Evolutionary conservation across 2,329 filamentous ascomycete species (phyloP).

Genomic region (Mollisia scopiformis): DNA sequence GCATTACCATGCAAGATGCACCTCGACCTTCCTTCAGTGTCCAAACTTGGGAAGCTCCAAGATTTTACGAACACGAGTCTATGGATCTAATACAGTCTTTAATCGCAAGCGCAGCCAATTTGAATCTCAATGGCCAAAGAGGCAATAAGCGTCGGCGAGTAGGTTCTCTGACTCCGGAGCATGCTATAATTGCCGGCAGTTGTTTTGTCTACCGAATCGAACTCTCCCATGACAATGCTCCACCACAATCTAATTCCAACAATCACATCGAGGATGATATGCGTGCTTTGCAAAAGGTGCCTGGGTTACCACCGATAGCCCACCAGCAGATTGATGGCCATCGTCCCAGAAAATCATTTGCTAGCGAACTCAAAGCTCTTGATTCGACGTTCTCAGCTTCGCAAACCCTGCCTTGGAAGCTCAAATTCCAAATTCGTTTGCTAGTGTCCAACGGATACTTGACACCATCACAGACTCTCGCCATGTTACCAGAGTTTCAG

Average conservation of each 20-base stretch:
- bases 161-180: not conserved
- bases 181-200: not conserved
- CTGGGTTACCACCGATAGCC: not conserved
- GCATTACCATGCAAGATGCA: conserved; percentile 6
- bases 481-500: conserved; percentile 1
- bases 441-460: conserved; percentile 2
- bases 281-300: not conserved
- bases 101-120: not conserved
- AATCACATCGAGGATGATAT: not conserved
- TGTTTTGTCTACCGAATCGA: conserved; percentile 7
- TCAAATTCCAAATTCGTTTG: conserved; percentile 8
- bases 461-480: not conserved
- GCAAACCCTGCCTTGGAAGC: conserved; percentile 2
- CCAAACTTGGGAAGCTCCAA: not conserved
- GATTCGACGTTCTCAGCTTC: not conserved
- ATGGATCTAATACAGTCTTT: not conserved
- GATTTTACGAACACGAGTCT: not conserved
- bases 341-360: not conserved
- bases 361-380: not conserved
- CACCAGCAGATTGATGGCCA: not conserved
- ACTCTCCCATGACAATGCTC: not conserved
- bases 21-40: not conserved
- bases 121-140: not conserved
- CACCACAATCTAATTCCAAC: not conserved
- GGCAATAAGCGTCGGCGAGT: not conserved